A percentile compares a stretch with the other conserved stretches of the same genome.
Conservation (phyloP, 1,284 basidiomycete genomes). For the Pseudozyma pruni region DNA sequence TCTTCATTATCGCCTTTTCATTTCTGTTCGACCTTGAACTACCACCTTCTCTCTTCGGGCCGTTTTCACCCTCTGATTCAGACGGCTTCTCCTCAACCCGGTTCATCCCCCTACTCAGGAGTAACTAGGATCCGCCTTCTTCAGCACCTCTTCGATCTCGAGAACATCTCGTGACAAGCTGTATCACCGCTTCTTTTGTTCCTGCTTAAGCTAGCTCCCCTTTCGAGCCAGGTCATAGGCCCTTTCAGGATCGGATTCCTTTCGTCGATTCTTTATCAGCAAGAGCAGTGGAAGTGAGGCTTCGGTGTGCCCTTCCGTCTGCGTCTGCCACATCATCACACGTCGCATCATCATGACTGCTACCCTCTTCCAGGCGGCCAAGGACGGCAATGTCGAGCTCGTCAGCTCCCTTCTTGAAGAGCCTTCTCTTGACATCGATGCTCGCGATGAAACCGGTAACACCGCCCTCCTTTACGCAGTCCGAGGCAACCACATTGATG, state of each 20-base stretch:
- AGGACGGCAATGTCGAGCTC: constrained; percentile 54
- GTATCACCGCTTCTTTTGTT: background rate
- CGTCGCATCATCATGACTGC: constrained; percentile 48
- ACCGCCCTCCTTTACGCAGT: constrained; percentile 55
- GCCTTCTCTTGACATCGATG: constrained; percentile 45
- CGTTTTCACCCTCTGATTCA: too few species aligned
- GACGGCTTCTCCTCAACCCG: too few species aligned
- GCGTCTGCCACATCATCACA: constrained; percentile 8
- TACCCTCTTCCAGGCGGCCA: constrained; percentile 57
- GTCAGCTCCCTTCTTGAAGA: constrained; percentile 53
- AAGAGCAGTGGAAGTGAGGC: constrained; percentile 38
- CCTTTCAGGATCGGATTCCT: background rate
- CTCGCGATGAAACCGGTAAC: constrained; percentile 46
- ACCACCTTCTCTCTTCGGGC: too few species aligned
- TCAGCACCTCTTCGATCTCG: too few species aligned
- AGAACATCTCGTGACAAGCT: background rate
- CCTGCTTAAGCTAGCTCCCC: background rate
- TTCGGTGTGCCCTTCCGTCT: constrained; percentile 37
- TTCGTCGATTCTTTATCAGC: constrained; percentile 1
- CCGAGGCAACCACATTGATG: constrained; percentile 51
- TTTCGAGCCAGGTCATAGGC: too few species aligned
- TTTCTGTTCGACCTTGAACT: too few species aligned
- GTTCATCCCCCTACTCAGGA: too few species aligned
- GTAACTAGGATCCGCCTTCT: too few species aligned
- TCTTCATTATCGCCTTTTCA: too few species aligned